phyloP scores from a whole-genome alignment of 2,329 filamentous ascomycete species.

The Hypoxylon sp. region DNA sequence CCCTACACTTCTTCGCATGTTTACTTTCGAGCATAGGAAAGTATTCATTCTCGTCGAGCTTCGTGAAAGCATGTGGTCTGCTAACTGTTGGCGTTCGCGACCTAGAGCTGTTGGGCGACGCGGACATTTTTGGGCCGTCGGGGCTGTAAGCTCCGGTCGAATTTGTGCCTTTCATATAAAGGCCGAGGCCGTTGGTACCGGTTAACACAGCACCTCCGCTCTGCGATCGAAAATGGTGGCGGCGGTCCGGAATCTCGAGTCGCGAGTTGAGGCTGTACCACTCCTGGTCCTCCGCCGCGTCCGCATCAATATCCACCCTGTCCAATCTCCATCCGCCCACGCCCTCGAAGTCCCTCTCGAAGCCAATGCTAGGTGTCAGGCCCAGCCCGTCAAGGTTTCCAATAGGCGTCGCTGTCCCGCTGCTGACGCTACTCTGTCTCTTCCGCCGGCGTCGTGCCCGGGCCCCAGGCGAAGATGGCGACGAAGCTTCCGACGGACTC shows the following conservation, averaged over 20 bases:
- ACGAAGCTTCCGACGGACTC: conserved; percentile 38
- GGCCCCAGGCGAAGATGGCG: conserved; percentile 37
- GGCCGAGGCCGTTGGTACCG: conserved; percentile 33
- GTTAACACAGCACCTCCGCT: conserved; percentile 46
- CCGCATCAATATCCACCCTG: conserved; percentile 36
- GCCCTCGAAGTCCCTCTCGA: conserved; percentile 69
- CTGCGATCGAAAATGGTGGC: conserved; percentile 49
- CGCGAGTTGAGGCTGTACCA: conserved; percentile 51
- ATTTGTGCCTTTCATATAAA: conserved; percentile 39
- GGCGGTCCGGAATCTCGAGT: conserved; percentile 47
- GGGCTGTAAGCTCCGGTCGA: conserved; percentile 46
- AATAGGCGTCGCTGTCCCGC: conserved; percentile 43
- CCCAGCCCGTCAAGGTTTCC: conserved; percentile 50
- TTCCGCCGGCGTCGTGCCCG: conserved; percentile 40
- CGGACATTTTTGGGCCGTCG: conserved; percentile 46
- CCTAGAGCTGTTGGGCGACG: conserved; percentile 61
- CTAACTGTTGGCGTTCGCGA: conserved; percentile 60
- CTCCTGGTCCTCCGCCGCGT: conserved; percentile 55
- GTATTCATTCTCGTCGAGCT: conserved; percentile 56
- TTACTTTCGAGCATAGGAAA: conserved; percentile 52
- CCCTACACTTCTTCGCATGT: conserved; percentile 28
- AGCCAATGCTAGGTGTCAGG: conserved; percentile 61
- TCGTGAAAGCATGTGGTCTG: conserved; percentile 47
- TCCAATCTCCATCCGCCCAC: conserved; percentile 68
- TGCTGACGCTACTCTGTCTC: conserved; percentile 42